Evolutionary conservation across 2,329 filamentous ascomycete genomes (phyloP).

Genomic region (Botrytis deweyae): DNA sequence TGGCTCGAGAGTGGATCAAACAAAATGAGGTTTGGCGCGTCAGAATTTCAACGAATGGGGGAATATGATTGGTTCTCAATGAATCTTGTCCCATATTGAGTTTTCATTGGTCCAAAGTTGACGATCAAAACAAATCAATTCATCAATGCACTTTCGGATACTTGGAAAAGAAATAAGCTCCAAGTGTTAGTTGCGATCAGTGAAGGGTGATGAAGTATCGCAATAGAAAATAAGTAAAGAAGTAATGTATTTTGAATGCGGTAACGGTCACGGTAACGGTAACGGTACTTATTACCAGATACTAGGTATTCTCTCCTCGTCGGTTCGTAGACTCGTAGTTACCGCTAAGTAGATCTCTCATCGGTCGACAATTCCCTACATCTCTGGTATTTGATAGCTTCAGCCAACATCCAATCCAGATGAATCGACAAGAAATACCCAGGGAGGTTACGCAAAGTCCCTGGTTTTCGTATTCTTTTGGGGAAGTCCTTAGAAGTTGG

Average conservation of each 20-base stretch:
- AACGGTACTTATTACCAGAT: no score
- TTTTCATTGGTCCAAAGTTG: not conserved
- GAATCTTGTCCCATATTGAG: not conserved
- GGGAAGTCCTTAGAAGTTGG: not conserved
- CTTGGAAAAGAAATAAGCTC: not conserved
- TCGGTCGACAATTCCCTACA: no score
- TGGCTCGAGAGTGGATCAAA: not conserved
- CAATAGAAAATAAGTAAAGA: no score
- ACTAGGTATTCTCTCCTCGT: no score
- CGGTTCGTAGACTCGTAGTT: no score
- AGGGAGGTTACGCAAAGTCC: not conserved
- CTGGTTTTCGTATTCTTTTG: not conserved
- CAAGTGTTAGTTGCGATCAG: not conserved
- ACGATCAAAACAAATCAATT: not conserved
- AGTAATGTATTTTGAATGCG: no score
- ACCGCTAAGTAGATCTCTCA: no score
- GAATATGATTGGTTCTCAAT: not conserved
- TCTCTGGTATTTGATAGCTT: no score
- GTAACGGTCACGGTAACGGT: no score
- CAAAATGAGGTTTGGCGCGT: constrained; percentile 5
- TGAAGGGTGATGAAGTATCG: not conserved
- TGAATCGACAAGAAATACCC: no score
- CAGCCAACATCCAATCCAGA: no score
- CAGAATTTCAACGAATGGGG: not conserved
- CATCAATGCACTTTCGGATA: not conserved